phyloP scores from a whole-genome alignment of 129 eudicot species.

The Sambucus nigra region DNA sequence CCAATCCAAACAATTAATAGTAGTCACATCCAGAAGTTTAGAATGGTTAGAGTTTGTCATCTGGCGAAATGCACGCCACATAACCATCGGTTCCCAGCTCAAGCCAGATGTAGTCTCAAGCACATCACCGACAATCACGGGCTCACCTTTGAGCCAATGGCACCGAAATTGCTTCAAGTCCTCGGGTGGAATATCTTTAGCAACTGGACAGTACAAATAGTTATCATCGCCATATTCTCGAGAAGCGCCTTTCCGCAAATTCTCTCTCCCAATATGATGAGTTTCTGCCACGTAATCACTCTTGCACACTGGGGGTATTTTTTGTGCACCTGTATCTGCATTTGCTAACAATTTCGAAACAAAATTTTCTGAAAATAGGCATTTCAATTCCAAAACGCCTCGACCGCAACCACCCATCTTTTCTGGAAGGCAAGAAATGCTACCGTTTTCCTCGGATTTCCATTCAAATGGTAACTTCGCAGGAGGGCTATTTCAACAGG shows the following conservation, averaged over 20 bases:
- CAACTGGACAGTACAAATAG: slow-evolving; percentile 30
- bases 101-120: slow-evolving; percentile 37
- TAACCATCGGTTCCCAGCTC: slow-evolving; percentile 60
- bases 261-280: slow-evolving; percentile 5
- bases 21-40: slow-evolving; percentile 22
- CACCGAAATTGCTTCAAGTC: slow-evolving; percentile 37
- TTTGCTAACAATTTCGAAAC: slow-evolving; percentile 30
- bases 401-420: slow-evolving; percentile 57
- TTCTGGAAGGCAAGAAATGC: slow-evolving; percentile 59
- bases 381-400: slow-evolving; percentile 35
- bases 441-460: slow-evolving; percentile 53
- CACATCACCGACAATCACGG: slow-evolving; percentile 38
- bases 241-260: background rate
- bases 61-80: slow-evolving; percentile 57
- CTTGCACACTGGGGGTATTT: slow-evolving; percentile 16
- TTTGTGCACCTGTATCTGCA: slow-evolving; percentile 25
- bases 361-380: slow-evolving; percentile 8
- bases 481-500: background rate
- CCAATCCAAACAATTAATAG: slow-evolving; percentile 43
- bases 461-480: slow-evolving; percentile 28
- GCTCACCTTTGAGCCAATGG: slow-evolving; percentile 44
- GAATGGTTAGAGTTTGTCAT: slow-evolving; percentile 9
- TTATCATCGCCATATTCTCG: slow-evolving; percentile 24
- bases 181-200: slow-evolving; percentile 15
- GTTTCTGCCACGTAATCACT: slow-evolving; percentile 14